Evolutionary conservation across 768 basidiomycete genomes (phyloP).

Genomic region (Suillus lakei): DNA sequence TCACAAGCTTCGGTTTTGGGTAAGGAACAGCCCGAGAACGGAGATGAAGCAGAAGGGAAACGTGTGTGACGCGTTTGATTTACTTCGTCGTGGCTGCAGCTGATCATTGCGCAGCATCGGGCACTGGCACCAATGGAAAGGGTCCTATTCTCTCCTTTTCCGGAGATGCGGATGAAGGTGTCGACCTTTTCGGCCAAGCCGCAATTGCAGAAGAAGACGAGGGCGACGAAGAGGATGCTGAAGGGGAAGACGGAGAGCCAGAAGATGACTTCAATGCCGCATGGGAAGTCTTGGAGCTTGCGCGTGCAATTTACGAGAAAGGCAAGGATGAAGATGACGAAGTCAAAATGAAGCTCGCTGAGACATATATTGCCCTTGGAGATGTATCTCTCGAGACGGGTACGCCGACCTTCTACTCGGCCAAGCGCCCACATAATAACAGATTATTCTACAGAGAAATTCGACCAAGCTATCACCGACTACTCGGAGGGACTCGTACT

Average conservation of each 20-base stretch:
- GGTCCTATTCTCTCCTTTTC: conserved; percentile 78
- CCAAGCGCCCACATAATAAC: background rate
- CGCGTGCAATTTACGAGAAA: conserved; percentile 84
- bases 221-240: conserved; percentile 59
- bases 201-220: conserved; percentile 55
- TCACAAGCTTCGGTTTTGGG: conserved; percentile 86
- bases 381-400: conserved; percentile 98
- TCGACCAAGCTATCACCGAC: conserved; percentile 91
- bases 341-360: conserved; percentile 82
- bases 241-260: conserved; percentile 75
- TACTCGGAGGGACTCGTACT: conserved; percentile 79
- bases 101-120: conserved; percentile 29
- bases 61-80: conserved; percentile 25
- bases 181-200: conserved; percentile 70
- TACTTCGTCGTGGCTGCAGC: conserved; percentile 3
- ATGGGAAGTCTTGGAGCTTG: conserved; percentile 97
- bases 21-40: conserved; percentile 74
- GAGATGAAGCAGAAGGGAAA: conserved; percentile 46
- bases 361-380: conserved; percentile 88
- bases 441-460: conserved; percentile 70
- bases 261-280: conserved; percentile 99
- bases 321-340: conserved; percentile 60
- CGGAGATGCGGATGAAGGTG: conserved; percentile 75
- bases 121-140: conserved; percentile 41
- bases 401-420: conserved; percentile 38